Evolutionary conservation across 768 basidiomycete genomes (phyloP).

Genomic region (Rhizopogon vesiculosus): DNA sequence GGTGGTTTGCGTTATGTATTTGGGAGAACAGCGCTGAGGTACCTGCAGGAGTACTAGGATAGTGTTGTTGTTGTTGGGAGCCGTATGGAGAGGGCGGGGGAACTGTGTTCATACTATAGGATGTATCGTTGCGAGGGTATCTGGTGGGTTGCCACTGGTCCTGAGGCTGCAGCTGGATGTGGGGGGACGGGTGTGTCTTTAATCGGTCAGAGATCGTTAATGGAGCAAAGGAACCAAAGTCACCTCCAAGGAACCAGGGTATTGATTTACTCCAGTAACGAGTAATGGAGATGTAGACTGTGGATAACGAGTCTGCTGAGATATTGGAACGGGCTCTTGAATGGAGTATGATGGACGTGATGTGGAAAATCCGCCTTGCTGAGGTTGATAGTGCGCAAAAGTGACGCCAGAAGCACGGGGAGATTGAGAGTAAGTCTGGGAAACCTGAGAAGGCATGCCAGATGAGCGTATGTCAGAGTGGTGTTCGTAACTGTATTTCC

Average conservation of each 20-base stretch:
- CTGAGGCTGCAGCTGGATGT: constrained; percentile 20
- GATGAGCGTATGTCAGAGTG: constrained; percentile 13
- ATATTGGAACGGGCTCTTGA: constrained; percentile 10
- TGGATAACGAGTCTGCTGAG: constrained; percentile 15
- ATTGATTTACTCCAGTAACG: constrained; percentile 13
- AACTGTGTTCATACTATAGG: constrained; percentile 15
- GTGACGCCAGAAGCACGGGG: constrained; percentile 23
- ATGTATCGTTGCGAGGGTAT: constrained; percentile 18
- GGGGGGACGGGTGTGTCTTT: constrained; percentile 9
- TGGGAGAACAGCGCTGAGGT: constrained; percentile 18
- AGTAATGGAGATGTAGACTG: constrained; percentile 10
- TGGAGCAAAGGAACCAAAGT: neutral
- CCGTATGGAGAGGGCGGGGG: constrained; percentile 7
- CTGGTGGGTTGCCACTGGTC: constrained; percentile 9
- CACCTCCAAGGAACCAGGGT: constrained; percentile 23
- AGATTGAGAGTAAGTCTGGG: constrained; percentile 15
- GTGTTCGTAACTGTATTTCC: constrained; percentile 20
- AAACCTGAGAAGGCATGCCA: constrained; percentile 7
- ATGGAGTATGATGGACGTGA: constrained; percentile 24
- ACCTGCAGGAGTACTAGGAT: constrained; percentile 14
- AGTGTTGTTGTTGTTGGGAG: constrained; percentile 22
- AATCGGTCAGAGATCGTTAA: constrained; percentile 6
- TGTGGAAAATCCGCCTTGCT: constrained; percentile 31
- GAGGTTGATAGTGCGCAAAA: constrained; percentile 34
- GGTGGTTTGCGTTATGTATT: constrained; percentile 16